Evolutionary conservation across 2,329 filamentous ascomycete genomes (phyloP), one percentile per base, ranked within the genome.

Genomic region (Pyricularia grisea): DNA sequence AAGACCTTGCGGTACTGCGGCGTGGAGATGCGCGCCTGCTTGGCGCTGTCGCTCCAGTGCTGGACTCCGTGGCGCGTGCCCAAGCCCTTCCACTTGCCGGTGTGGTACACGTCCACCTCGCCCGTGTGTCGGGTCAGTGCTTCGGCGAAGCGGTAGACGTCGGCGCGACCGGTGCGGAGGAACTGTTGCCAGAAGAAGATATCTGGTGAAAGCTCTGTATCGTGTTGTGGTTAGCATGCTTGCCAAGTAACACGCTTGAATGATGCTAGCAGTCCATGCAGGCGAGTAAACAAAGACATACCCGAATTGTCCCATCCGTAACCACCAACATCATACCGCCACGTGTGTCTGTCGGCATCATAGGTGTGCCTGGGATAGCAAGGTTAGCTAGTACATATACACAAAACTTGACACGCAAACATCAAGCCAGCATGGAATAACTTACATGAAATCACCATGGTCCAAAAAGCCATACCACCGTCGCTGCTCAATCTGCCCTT

Each of bases 401-500:
- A 27, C 27, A 10, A 33, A 33, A 12, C 31, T 33, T 33, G 31
- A 11, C 31, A 33, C 3, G 31, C 9, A 12, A 33, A 3, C 31
- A 33, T 27, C 27, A 27, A 27, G 31, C 31, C 9, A 33, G 11
- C 31, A 11, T 33, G 31, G 10, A 33, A 3, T 10, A 33, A 33
- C 60, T 63, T 17, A 63, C 80, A 87, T 86, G 60, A 89, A 81
- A 71, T 90, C 87, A 1, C 87, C 87, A 68, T 87, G 80, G 70
- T 89, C 86, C 75, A 83, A 83, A 78, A 89, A 89, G 0, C 87
- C 87, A 71, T 88, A 89, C 87, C 87, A 90, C 12, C 83, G 77
- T 2, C 85, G 81, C 68, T 88, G 82, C 68, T 86, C 82, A 12
- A 88, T 79, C 70, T 90, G 85, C 0, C 76, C 76, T 31, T 82